Base-by-base conservation (phyloP, 2,329 filamentous ascomycete genomes). In the Clarireedia hainanense region DNA sequence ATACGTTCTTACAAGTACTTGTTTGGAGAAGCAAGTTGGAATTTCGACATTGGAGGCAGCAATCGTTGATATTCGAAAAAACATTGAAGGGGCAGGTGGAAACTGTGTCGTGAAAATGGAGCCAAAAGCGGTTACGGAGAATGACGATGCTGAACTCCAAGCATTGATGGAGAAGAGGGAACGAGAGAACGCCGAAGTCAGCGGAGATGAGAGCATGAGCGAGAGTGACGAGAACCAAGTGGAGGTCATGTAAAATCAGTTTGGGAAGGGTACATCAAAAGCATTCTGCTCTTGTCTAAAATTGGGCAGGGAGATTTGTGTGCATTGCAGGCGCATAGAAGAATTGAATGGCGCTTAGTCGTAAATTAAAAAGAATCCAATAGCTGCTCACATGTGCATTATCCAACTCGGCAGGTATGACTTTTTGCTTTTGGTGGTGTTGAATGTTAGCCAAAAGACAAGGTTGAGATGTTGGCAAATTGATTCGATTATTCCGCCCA, bases 151-250 rank as follows among this genome's bases (percentile, higher is more conserved):
- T 26, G 91, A 96, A 74, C 79, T 99, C 63, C 91, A 96, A 73
- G 94, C 92, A 52, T 81, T 99, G 63, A 99, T 99, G 94, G 94
- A 97, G 80, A 96, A 97, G 85, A 86, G 89, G 64, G 94, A 96
- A 79, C 86, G 90, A 63, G 92, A 97, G 81, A 99, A 99, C 75
- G 89, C 90, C 71, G 90, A 99, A 73, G 90, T 99, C 69, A 96
- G 91, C 73, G 94, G 94, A 68, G 95, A 99, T 71, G 94, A 99
- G 79, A 94, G 91, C 72, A 80, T 90, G 73, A 95, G 89, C 70
- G 92, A 95, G 74, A 96, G 90, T 70, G 94, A 97, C 69, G 94
- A 96, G 71, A 91, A 89, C 70, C 81, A 84, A 61, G 82, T 83
- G 37, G 80, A 76, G 65, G 74, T 75, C 30, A 71, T 76, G 64